Base-by-base conservation (phyloP, 106 monocot genomes). In the Hemerocallis citrina region DNA sequence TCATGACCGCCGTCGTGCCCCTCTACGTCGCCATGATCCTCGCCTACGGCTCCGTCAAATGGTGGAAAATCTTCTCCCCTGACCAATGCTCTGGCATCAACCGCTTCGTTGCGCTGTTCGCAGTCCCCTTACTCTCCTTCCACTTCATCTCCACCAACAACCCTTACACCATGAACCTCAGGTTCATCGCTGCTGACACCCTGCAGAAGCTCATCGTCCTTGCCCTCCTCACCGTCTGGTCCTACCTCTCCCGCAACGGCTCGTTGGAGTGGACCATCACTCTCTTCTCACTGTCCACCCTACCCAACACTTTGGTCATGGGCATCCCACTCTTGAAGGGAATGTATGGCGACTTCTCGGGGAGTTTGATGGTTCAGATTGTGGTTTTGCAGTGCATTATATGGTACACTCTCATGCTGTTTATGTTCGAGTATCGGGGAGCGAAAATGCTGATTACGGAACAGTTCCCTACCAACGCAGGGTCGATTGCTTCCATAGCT, bases 291-390 rank as follows among this genome's bases (percentile, higher is more conserved):
- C 70, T 93, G 41, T 84, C 92, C 56, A 92, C 92, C 1, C 81
- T 92, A 6, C 92, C 92, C 64, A 93, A 93, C 84, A 93, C 92
- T 3, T 88, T 93, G n/a, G 92, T 93, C 65, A 93, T 93, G 92
- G 92, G 92, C 0, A 93, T 93, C 50, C 88, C 92, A 6, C 64
- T 93, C 1, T 85, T 92, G 40, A 75, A 74, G 62, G 92, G 84
- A 29, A 92, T 92, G 92, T 92, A 92, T 71, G 92, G 92, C 1
- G 84, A 81, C 6, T 88, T 70, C 74, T 88, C 92, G 39, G 92
- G 88, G 37, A 59, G 68, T 23, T 73, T 92, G 30, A 92, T 92
- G 92, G 92, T 92, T 5, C 92, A 93, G 74, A 81, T 93, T 57
- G 88, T 93, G 16, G 93, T 93, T 37, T 74, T 93, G 0, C 93